Evolutionary conservation across 306 rosid species (phyloP), one percentile per base, ranked within the genome.

Genomic region (Gleditsia sinensis): DNA sequence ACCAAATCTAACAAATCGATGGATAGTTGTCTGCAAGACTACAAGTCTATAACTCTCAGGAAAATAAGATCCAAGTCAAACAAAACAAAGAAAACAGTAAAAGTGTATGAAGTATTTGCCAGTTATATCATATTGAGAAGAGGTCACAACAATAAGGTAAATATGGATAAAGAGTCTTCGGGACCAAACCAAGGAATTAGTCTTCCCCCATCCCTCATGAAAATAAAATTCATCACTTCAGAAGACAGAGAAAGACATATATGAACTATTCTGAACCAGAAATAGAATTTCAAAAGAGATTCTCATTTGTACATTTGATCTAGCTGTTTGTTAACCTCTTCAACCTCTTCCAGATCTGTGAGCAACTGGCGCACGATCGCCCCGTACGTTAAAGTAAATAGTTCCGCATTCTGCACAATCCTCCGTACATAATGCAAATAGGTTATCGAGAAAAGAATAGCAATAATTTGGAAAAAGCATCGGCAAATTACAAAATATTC

Each of bases 361-460:
- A 94, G 99, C 89, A 94, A 85, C 72, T 94, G 99, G 49, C 97
- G 97, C 76, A 94, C 97, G 46, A 91, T 88, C n/a, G 99, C 97
- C n/a, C 99, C 99, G 23, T 94, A 94, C n/a, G 99, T 94, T 79
- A 94, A 76, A 14, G 97, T 94, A 85, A 94, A 94, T 1, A 94
- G 89, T 87, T 94, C 99, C 13, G 96, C 97, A 72, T 94, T 91
- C 98, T 94, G 53, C 79, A 82, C 23, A 75, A 42, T 21, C 42
- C 45, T 57, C 61, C 50, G 39, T 30, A n/a, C n/a, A n/a, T 13
- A 48, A 5, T 27, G 32, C 76, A 32, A 21, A 33, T n/a, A 55
- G 40, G 14, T 17, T n/a, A 67, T 36, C 11, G 7, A 37, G 25
- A 67, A 25, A 9, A 49, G 3, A 39, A 40, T 2, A 30, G 7